Evolutionary conservation across 108 stramenopile genomes (phyloP), one percentile per base, ranked within the genome.

Genomic region (Bacterosira constricta): DNA sequence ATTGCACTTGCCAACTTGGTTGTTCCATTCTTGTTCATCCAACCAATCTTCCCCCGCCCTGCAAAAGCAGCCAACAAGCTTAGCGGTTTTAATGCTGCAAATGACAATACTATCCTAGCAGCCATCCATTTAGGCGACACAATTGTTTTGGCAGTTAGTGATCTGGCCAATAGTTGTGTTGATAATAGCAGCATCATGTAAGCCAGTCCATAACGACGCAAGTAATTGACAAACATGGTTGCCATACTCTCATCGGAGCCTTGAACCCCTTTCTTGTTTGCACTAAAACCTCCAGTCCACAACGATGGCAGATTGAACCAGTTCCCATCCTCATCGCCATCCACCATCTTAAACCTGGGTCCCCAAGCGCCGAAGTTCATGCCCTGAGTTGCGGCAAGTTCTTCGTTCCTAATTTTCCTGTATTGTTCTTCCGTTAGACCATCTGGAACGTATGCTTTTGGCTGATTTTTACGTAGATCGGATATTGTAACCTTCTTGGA

Each of bases 361-460:
- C 88, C 88, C 78, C 80, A 89, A 1, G 83, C 85, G 8, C 81
- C 85, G 61, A 82, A 89, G 42, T 86, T 70, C 75, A 71, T 84
- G 38, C 65, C 71, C 29, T 58, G 41, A 0, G 65, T 25, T 66
- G 79, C 74, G 6, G 68, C 81, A n/a, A 38, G 27, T 62, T 89
- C 88, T n/a, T 69, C 59, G 29, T 64, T 45, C 68, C 83, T 82
- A 18, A 89, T 71, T 44, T 82, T 44, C 2, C 7, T 25, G 46
- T 86, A 89, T 68, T 89, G 55, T 46, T 86, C 82, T 53, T 69
- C 49, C 11, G 83, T 77, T 49, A 89, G 36, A 38, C 88, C 88
- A 12, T 68, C 69, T 13, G 88, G 88, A 7, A 89, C 73, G 59
- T 86, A 89, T 18, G 83, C 49, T 17, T 25, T 66, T 3, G 46